Percentiles rank a stretch among this genome's conserved stretches.
Evolutionary conservation across 768 basidiomycete species (phyloP).

Genomic region (Stropharia rugosoannulata): DNA sequence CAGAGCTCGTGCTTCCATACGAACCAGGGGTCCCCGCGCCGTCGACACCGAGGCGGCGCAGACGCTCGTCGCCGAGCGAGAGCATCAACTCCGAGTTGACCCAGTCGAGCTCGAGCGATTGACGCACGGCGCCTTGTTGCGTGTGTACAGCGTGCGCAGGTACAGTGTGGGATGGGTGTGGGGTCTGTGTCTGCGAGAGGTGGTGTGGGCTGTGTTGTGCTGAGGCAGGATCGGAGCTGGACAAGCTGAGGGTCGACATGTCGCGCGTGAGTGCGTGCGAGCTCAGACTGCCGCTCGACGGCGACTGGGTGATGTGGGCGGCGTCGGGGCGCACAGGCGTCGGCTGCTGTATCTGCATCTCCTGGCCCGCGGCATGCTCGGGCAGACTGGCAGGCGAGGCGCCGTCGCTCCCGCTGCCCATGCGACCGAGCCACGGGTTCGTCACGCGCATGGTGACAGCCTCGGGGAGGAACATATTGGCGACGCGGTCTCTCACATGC

Average conservation of each 20-base stretch:
- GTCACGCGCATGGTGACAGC: slow-evolving; percentile 59
- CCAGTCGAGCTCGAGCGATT: slow-evolving; percentile 44
- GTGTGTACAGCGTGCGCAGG: background rate
- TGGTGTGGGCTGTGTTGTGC: background rate
- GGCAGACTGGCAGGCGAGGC: background rate
- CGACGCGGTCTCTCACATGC: slow-evolving; percentile 89
- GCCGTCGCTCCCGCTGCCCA: background rate
- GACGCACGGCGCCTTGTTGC: background rate
- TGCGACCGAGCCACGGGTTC: slow-evolving; percentile 52
- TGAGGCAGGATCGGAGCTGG: background rate
- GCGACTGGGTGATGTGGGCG: too few relatives aligned
- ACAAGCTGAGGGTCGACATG: too few relatives aligned
- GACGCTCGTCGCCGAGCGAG: slow-evolving; percentile 22
- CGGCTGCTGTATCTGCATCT: background rate
- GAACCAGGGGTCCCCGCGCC: background rate
- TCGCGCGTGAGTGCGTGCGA: too few relatives aligned
- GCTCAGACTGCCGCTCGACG: too few relatives aligned
- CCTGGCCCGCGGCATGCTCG: background rate
- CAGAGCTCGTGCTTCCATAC: background rate
- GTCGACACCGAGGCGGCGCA: slow-evolving; percentile 7
- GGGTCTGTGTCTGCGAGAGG: background rate
- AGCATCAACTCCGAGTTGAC: slow-evolving; percentile 84
- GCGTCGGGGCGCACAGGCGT: too few relatives aligned
- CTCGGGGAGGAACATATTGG: slow-evolving; percentile 71
- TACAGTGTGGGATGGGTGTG: too few relatives aligned